These are phyloP conservation scores for Grigorovia transvaalensis DNA, from an alignment of 805 yeast species.

Conservation along the genomic window DNA sequence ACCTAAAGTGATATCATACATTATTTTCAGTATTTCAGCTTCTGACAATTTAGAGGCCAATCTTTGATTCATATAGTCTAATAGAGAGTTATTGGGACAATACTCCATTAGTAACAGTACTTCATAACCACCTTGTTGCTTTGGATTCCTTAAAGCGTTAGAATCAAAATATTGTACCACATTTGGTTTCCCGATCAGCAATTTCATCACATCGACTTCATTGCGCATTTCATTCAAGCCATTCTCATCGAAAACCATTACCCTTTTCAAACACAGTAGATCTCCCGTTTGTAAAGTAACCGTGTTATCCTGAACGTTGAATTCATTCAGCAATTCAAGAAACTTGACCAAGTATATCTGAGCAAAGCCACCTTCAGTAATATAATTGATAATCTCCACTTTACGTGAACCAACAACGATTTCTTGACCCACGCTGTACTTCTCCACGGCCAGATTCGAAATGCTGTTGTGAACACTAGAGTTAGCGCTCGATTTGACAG, in stretches of 20 bases:
- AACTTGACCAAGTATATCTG: conserved; percentile 61
- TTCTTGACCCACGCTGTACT: conserved; percentile 35
- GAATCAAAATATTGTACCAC: conserved; percentile 68
- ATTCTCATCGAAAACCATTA: conserved; percentile 57
- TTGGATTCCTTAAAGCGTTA: conserved; percentile 48
- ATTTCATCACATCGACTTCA: conserved; percentile 73
- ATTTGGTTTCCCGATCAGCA: conserved; percentile 42
- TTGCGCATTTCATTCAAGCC: conserved; percentile 56
- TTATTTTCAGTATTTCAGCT: conserved; percentile 67
- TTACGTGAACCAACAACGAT: conserved; percentile 55
- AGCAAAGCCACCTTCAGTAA: conserved; percentile 74
- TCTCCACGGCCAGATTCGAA: conserved; percentile 8
- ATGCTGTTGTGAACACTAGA: conserved; percentile 2
- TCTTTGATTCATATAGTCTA: conserved; percentile 84
- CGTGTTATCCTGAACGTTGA: conserved; percentile 12
- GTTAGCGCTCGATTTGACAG: conserved; percentile 2
- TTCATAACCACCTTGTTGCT: conserved; percentile 50
- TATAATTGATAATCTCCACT: conserved; percentile 42
- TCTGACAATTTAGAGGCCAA: conserved; percentile 70
- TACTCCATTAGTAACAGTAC: conserved; percentile 88
- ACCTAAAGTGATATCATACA: conserved; percentile 73
- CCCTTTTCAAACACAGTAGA: conserved; percentile 62
- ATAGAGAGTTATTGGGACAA: conserved; percentile 76
- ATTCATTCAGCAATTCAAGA: conserved; percentile 20
- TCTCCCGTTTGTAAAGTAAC: conserved; percentile 34